Evolutionary conservation across 2,329 filamentous ascomycete species (phyloP).

Genomic region (Aaosphaeria arxii): DNA sequence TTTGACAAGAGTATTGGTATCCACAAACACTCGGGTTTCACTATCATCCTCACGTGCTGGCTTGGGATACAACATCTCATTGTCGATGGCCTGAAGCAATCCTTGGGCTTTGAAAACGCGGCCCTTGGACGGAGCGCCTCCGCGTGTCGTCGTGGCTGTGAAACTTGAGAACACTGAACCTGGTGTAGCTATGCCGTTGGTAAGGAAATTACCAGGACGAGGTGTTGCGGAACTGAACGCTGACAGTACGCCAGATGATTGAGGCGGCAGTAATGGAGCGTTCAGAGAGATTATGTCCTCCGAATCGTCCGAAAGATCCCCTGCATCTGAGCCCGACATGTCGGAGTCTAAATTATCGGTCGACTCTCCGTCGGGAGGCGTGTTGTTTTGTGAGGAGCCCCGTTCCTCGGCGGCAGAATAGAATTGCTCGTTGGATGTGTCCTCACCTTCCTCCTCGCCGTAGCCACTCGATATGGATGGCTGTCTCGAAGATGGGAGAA

Average conservation of each 20-base stretch:
- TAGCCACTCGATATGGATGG: constrained; percentile 57
- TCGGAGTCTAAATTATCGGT: constrained; percentile 54
- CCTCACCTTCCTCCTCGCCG: constrained; percentile 70
- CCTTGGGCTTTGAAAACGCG: constrained; percentile 84
- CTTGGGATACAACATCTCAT: constrained; percentile 80
- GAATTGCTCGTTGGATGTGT: constrained; percentile 86
- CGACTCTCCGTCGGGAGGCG: constrained; percentile 40
- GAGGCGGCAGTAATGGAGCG: constrained; percentile 73
- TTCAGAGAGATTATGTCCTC: constrained; percentile 92
- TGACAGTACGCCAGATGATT: constrained; percentile 74
- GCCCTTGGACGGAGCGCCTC: constrained; percentile 61
- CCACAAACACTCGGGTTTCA: constrained; percentile 82
- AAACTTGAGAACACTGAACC: constrained; percentile 88
- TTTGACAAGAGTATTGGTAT: constrained; percentile 78
- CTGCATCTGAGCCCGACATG: constrained; percentile 62
- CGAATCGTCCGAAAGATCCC: constrained; percentile 83
- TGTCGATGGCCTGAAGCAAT: constrained; percentile 67
- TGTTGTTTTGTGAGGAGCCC: constrained; percentile 34
- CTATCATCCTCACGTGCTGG: constrained; percentile 83
- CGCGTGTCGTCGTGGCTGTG: constrained; percentile 77
- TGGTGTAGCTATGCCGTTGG: constrained; percentile 75
- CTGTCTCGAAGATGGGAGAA: constrained; percentile 42
- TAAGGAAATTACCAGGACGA: constrained; percentile 66
- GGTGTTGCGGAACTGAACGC: constrained; percentile 80
- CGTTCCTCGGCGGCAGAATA: constrained; percentile 84